phyloP scores from a whole-genome alignment of 805 yeast genomes.

The Jamesozyma jinghongensis region DNA sequence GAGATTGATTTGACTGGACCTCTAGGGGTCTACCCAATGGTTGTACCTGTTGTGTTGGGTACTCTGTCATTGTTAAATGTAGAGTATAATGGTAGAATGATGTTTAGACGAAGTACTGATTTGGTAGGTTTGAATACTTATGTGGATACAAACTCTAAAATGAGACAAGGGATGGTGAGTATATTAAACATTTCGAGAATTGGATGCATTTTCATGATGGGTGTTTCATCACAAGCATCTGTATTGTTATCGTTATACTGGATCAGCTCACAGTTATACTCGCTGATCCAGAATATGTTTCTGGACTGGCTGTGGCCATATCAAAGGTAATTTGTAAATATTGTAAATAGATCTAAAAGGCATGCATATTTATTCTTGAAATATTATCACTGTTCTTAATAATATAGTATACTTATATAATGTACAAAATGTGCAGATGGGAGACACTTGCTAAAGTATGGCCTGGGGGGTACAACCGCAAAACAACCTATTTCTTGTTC shows the following conservation, averaged over 20 bases:
- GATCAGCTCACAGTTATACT: constrained; percentile 75
- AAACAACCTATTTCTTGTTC: constrained; percentile 2
- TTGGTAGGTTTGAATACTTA: constrained; percentile 17
- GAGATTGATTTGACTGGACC: constrained; percentile 43
- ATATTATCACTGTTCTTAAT: too few relatives aligned
- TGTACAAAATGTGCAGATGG: not conserved
- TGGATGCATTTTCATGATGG: constrained; percentile 73
- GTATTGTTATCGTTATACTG: constrained; percentile 76
- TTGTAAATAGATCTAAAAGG: not conserved
- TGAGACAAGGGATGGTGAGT: constrained; percentile 31
- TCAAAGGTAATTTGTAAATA: constrained; percentile 3
- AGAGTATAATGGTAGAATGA: constrained; percentile 71
- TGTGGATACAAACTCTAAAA: constrained; percentile 14
- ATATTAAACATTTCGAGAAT: constrained; percentile 63
- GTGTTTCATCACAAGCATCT: constrained; percentile 79
- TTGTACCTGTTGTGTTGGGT: constrained; percentile 68
- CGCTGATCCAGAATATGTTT: constrained; percentile 64
- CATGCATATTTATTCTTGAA: not conserved
- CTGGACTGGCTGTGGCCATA: constrained; percentile 58
- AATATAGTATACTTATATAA: not conserved
- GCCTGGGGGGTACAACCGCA: not conserved
- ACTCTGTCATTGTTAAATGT: constrained; percentile 62
- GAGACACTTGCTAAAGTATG: not conserved
- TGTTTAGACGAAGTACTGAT: constrained; percentile 18
- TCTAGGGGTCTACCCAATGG: constrained; percentile 57